Conservation (phyloP, 257 asterid species). For the Nicotiana noctiflora region DNA sequence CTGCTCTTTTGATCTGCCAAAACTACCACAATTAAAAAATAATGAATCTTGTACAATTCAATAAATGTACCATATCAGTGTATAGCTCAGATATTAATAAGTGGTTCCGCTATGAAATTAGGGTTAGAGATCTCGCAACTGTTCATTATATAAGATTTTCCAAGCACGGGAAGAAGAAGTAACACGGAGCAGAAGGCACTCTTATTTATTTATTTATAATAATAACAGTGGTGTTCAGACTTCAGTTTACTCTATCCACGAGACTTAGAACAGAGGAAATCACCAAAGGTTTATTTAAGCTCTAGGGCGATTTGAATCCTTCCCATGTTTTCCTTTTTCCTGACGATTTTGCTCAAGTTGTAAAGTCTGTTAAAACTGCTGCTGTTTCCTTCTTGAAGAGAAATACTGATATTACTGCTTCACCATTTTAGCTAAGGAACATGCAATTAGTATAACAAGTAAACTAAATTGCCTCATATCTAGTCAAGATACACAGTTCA, state of each 20-base stretch:
- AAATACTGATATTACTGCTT: neutral
- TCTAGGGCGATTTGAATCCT: neutral
- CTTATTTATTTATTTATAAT: too few relatives aligned
- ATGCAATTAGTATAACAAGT: neutral
- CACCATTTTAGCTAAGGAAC: neutral
- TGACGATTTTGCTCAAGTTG: neutral
- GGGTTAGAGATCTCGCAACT: neutral
- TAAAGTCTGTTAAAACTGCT: neutral
- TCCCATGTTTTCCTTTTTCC: neutral
- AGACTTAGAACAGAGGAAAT: neutral
- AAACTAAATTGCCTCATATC: neutral
- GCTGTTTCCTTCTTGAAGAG: neutral
- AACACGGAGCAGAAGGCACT: neutral
- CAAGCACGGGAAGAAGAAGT: neutral
- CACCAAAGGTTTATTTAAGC: neutral
- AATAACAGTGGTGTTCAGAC: neutral
- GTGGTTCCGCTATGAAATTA: too few relatives aligned
- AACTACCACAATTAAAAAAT: too few relatives aligned
- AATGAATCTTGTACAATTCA: too few relatives aligned
- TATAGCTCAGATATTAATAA: too few relatives aligned
- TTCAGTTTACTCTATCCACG: neutral
- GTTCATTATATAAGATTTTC: neutral
- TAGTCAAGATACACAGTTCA: neutral
- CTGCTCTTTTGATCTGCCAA: neutral
- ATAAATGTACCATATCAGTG: too few relatives aligned